These are phyloP conservation scores for Aspergillus funiculosus DNA, from an alignment of 495 filamentous ascomycete genomes.

Conservation along the genomic window DNA sequence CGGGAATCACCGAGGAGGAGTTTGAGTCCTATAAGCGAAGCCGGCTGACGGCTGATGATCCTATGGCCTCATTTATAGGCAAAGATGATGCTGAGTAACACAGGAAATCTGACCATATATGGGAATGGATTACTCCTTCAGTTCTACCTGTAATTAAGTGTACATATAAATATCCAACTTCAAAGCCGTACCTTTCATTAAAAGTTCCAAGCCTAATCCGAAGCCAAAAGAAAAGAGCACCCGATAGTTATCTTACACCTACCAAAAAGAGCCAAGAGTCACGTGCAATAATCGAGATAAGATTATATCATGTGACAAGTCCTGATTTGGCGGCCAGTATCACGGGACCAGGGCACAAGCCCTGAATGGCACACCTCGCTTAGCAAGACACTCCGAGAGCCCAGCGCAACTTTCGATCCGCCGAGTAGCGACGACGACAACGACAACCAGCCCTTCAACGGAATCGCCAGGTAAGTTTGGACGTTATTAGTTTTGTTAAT, in stretches of 20 bases:
- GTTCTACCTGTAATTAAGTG: too few species aligned
- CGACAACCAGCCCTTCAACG: constrained; percentile 48
- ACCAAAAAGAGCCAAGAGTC: too few species aligned
- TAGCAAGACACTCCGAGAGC: constrained; percentile 35
- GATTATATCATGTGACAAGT: constrained; percentile 15
- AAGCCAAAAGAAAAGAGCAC: too few species aligned
- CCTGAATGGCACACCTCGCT: constrained; percentile 39
- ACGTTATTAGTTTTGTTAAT: background rate
- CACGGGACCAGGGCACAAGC: constrained; percentile 36
- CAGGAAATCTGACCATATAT: constrained; percentile 16
- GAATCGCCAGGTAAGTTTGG: constrained; percentile 44
- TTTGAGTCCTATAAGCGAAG: constrained; percentile 76
- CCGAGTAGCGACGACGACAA: constrained; percentile 43
- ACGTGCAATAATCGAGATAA: too few species aligned
- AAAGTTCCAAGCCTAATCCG: too few species aligned
- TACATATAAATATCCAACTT: constrained; percentile 10
- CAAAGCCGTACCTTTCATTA: too few species aligned
- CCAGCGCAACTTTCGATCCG: constrained; percentile 41
- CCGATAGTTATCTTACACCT: too few species aligned
- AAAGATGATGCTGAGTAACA: constrained; percentile 42
- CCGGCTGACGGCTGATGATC: constrained; percentile 64
- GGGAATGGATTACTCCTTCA: too few species aligned
- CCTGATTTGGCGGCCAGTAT: background rate
- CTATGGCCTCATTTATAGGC: constrained; percentile 73
- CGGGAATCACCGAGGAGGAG: constrained; percentile 70